Base-by-base conservation (phyloP, 2,329 filamentous ascomycete species). In the Phyllosticta paracitricarpa region DNA sequence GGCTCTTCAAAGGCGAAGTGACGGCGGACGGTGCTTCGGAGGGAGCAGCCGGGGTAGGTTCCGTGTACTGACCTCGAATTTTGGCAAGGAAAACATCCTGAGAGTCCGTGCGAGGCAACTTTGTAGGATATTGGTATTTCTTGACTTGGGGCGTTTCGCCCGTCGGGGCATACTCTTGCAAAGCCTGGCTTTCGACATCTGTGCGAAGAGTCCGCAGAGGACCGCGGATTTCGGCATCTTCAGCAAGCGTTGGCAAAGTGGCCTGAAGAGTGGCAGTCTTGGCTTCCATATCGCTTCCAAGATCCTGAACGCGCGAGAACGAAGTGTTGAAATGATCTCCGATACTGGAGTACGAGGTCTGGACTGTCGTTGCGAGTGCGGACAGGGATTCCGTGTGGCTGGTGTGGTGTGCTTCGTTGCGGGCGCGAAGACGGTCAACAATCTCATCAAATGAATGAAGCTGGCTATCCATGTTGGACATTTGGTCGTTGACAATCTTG, bases 391-490 rank as follows among this genome's bases (percentile, higher is more conserved):
- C 72, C 1, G 81, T 74, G 65, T 95, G 89, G 26, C 82, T 81
- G 26, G 85, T 80, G 71, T 94, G 87, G 70, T 96, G 91, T 19
- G 80, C 79, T 30, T 87, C 84, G 71, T 96, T 97, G 68, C 95
- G 88, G 1, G 83, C 84, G 63, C 87, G 85, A 57, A 95, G 91
- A 33, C 89, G 86, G 33, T 87, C 82, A 51, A 97, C 91, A 68
- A 97, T 96, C 66, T 93, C 89, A 68, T 97, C 93, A 7, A 99
- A 82, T 1, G 90, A 89, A 61, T 86, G 84, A 83, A 99, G 92
- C 73, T 97, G 91, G n/a, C 81, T 82, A 63, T 89, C 87, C 70
- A 99, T 88, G 66, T 96, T 89, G 61, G 84, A 82, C 77, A 95
- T 89, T 75, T 99, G 94, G 62, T 89, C 87, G 69, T 93, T 89